Conservation (phyloP, 2,329 filamentous ascomycete genomes). For the Colletotrichum spinosum region DNA sequence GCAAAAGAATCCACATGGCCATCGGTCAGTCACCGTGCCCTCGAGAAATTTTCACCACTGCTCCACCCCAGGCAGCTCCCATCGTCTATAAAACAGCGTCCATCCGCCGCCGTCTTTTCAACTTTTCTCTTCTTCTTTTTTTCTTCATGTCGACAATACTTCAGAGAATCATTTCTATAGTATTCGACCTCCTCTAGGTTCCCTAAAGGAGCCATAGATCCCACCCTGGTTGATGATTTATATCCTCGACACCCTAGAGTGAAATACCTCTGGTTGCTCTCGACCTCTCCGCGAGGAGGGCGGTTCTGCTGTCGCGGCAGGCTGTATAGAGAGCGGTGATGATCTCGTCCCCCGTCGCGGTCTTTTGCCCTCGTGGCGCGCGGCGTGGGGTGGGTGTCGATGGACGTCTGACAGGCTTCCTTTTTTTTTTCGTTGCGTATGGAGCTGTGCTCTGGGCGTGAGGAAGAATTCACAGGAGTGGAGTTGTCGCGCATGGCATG, state of each 20-base stretch:
- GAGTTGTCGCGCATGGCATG: not conserved
- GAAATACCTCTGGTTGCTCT: conserved; percentile 74
- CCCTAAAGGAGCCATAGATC: conserved; percentile 92
- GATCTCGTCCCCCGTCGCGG: conserved; percentile 84
- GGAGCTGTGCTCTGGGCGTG: conserved; percentile 58
- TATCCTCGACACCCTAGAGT: conserved; percentile 92
- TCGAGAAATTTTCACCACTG: not conserved
- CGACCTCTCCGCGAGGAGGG: conserved; percentile 72
- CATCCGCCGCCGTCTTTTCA: conserved; percentile 4
- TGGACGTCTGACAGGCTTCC: conserved; percentile 86
- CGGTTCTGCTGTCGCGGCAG: conserved; percentile 50
- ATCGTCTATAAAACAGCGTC: conserved; percentile 11
- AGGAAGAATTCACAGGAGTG: conserved; percentile 59
- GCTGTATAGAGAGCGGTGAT: conserved; percentile 89
- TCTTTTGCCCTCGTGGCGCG: conserved; percentile 82
- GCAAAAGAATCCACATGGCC: too few species aligned
- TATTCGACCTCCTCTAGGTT: conserved; percentile 93
- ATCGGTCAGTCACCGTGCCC: too few species aligned
- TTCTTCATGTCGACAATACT: conserved; percentile 35
- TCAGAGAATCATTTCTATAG: conserved; percentile 97
- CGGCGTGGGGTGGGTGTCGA: conserved; percentile 81
- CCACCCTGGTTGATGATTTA: conserved; percentile 94
- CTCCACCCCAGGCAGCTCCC: not conserved
- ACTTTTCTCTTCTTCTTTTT: conserved; percentile 13
- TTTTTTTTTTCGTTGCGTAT: conserved; percentile 67